phyloP scores from a whole-genome alignment of 1,284 basidiomycete species.

The Sphaerobolus stellatus region DNA sequence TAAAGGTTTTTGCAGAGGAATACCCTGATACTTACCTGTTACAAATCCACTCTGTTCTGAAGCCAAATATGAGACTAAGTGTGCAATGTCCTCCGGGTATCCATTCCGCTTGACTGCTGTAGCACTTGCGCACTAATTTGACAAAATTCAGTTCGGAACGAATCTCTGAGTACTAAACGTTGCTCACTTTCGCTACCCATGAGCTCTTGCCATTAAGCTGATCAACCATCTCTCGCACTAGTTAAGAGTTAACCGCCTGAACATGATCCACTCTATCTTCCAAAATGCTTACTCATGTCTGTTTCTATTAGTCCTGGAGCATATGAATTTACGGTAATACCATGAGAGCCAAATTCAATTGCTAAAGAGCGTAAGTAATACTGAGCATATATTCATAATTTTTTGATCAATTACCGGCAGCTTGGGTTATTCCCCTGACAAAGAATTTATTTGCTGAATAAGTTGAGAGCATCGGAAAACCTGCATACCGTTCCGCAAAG shows the following conservation, averaged over 20 bases:
- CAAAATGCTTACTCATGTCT: slow-evolving; percentile 20
- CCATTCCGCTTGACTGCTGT: not conserved
- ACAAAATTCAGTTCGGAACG: not conserved
- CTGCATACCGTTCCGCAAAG: not conserved
- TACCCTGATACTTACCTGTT: slow-evolving; percentile 36
- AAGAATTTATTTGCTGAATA: slow-evolving; percentile 34
- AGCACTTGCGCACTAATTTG: not conserved
- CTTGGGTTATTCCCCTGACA: slow-evolving; percentile 34
- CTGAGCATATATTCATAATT: not conserved
- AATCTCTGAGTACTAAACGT: not conserved
- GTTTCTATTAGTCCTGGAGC: slow-evolving; percentile 24
- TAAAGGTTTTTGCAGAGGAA: not conserved
- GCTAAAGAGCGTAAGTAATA: slow-evolving; percentile 8
- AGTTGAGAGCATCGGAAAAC: slow-evolving; percentile 8
- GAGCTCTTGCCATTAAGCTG: not conserved
- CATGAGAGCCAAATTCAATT: slow-evolving; percentile 23
- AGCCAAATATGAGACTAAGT: slow-evolving; percentile 44
- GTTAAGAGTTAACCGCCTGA: not conserved
- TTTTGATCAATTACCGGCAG: slow-evolving; percentile 21
- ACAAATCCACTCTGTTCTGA: slow-evolving; percentile 40
- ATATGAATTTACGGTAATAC: slow-evolving; percentile 31
- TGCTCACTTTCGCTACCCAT: slow-evolving; percentile 1
- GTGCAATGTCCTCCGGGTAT: slow-evolving; percentile 37
- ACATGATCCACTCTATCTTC: not conserved
- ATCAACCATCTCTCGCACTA: not conserved